Evolutionary conservation across 331 rosid species (phyloP).

Genomic region (Malus hybrid): DNA sequence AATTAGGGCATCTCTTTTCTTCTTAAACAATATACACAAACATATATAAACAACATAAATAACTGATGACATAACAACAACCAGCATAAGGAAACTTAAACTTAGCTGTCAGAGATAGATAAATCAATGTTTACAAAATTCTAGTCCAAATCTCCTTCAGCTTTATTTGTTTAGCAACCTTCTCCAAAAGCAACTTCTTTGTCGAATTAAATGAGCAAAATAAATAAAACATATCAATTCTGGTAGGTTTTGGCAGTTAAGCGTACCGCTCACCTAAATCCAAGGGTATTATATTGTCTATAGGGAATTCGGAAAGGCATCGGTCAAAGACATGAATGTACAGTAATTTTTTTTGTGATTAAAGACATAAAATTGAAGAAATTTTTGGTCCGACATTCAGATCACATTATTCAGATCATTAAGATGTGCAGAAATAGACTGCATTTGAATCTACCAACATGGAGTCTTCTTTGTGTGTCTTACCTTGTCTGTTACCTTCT

Average conservation of each 20-base stretch:
- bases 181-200: background rate
- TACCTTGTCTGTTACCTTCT: no score
- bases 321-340: background rate
- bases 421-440: no score
- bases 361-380: no score
- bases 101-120: background rate
- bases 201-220: background rate
- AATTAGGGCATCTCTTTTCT: no score
- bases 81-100: no score
- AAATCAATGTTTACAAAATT: background rate
- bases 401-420: no score
- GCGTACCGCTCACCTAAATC: background rate
- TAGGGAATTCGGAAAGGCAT: background rate
- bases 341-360: no score
- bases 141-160: background rate
- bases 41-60: background rate
- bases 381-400: no score
- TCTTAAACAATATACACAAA: no score
- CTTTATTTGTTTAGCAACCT: background rate
- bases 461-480: no score
- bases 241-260: background rate
- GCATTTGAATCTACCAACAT: no score
- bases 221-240: background rate
- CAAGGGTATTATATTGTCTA: background rate
- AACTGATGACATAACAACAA: background rate